Conservation (phyloP, 1,284 basidiomycete species). For the Boletellus sp. region DNA sequence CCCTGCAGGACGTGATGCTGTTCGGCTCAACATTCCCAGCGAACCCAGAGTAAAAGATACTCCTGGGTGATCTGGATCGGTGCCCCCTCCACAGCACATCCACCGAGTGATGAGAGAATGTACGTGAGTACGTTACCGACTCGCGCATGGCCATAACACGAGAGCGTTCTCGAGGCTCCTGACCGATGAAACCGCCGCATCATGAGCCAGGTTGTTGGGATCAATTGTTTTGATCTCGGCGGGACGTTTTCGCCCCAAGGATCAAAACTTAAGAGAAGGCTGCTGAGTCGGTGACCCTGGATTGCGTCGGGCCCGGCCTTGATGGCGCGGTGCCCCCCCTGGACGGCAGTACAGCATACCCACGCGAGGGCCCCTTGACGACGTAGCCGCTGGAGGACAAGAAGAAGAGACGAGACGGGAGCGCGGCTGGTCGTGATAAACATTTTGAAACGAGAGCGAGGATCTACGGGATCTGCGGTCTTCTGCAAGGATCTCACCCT, state of each 20-base stretch:
- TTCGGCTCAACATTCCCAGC: background rate
- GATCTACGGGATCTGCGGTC: slow-evolving; percentile 18
- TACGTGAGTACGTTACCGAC: no score
- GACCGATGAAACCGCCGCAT: slow-evolving; percentile 15
- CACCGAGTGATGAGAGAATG: no score
- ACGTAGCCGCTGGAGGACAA: slow-evolving; percentile 4
- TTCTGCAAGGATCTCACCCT: slow-evolving; percentile 12
- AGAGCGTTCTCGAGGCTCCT: slow-evolving; percentile 3
- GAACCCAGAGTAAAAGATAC: slow-evolving; percentile 2
- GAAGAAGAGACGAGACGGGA: slow-evolving; percentile 14
- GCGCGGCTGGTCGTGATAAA: slow-evolving; percentile 18
- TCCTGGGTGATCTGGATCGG: background rate
- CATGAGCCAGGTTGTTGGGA: slow-evolving; percentile 3
- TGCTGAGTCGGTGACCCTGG: slow-evolving; percentile 9
- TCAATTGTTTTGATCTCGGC: background rate
- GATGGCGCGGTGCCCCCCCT: background rate
- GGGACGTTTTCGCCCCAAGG: slow-evolving; percentile 7
- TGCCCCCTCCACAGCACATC: background rate
- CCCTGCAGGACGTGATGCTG: background rate
- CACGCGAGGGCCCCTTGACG: slow-evolving; percentile 8
- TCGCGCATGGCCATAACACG: no score
- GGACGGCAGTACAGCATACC: slow-evolving; percentile 3
- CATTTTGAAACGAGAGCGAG: slow-evolving; percentile 22
- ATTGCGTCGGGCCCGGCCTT: background rate
- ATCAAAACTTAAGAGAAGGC: slow-evolving; percentile 7